Evolutionary conservation across 164 flowering plant genomes (phyloP).

Genomic region (Sextonia rubra): DNA sequence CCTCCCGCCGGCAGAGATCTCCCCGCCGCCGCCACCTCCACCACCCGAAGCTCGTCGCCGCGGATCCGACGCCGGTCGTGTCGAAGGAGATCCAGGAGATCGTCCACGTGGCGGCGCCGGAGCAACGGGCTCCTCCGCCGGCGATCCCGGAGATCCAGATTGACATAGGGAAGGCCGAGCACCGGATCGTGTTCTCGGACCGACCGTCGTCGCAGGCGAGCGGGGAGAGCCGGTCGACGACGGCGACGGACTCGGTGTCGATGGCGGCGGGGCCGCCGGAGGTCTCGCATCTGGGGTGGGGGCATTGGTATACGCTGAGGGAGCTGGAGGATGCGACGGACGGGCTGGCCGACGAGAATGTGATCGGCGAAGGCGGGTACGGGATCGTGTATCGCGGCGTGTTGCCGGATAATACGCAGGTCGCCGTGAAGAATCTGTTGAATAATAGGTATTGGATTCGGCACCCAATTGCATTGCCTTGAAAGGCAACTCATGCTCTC

Average conservation of each 20-base stretch:
- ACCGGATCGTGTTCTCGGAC: slow-evolving; percentile 71
- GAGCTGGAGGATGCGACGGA: slow-evolving; percentile 88
- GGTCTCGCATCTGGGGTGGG: slow-evolving; percentile 98
- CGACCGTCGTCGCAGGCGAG: slow-evolving; percentile 47
- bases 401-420: slow-evolving; percentile 59
- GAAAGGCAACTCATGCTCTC: no score
- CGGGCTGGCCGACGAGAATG: slow-evolving; percentile 84
- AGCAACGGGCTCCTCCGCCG: slow-evolving; percentile 22
- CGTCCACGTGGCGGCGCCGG: slow-evolving; percentile 33
- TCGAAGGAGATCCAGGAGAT: slow-evolving; percentile 83
- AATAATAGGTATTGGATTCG: slow-evolving; percentile 63
- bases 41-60: slow-evolving; percentile 1
- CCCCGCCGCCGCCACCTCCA: slow-evolving; percentile 2
- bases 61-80: slow-evolving; percentile 41
- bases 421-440: slow-evolving; percentile 88
- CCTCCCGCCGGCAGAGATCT: slow-evolving; percentile 49
- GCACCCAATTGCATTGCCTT: no score
- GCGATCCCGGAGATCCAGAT: slow-evolving; percentile 77
- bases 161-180: slow-evolving; percentile 82
- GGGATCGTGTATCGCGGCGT: slow-evolving; percentile 91
- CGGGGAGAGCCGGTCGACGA: slow-evolving; percentile 68
- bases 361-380: slow-evolving; percentile 98
- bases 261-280: slow-evolving; percentile 59
- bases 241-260: slow-evolving; percentile 51
- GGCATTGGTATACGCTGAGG: slow-evolving; percentile 89